A percentile compares a stretch with the other conserved stretches of the same genome.
These are phyloP conservation scores for Saprolegnia parasitica DNA, from an alignment of 352 stramenopile species.

Conservation along the genomic window DNA sequence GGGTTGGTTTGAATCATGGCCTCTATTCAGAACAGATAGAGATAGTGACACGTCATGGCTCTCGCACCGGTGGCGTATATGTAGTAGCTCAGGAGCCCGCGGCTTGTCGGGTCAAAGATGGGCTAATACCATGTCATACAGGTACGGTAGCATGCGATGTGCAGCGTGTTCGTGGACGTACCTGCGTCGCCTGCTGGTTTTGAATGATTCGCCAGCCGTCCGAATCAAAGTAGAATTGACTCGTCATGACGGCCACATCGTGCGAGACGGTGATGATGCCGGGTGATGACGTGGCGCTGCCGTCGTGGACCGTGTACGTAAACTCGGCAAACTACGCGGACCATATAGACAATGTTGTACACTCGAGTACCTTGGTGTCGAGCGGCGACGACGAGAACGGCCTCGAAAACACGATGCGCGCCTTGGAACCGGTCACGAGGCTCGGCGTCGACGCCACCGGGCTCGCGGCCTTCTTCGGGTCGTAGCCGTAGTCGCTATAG, in stretches of 20 bases:
- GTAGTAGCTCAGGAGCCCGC: conserved; percentile 82
- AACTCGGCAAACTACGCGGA: conserved; percentile 73
- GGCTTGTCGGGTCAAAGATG: conserved; percentile 52
- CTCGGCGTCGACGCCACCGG: conserved; percentile 54
- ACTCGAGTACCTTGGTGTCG: conserved; percentile 47
- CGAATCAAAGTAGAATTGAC: conserved; percentile 68
- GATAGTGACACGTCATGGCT: neutral
- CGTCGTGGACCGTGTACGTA: conserved; percentile 79
- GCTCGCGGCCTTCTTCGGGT: conserved; percentile 66
- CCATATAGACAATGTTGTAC: neutral
- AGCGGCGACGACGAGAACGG: conserved; percentile 54
- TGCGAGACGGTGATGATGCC: conserved; percentile 78
- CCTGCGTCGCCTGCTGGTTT: conserved; percentile 42
- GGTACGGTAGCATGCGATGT: no score
- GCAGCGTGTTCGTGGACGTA: neutral
- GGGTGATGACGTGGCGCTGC: conserved; percentile 49
- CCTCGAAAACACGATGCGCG: conserved; percentile 78
- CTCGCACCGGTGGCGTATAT: conserved; percentile 56
- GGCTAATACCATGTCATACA: no score
- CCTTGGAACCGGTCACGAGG: conserved; percentile 77
- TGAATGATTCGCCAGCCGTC: conserved; percentile 77
- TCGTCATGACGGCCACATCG: conserved; percentile 63
- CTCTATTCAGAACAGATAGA: conserved; percentile 32
- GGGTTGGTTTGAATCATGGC: conserved; percentile 55
- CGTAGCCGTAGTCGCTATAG: conserved; percentile 84